These are phyloP conservation scores for Curvularia hawaiiensis DNA, from an alignment of 2,329 filamentous ascomycete genomes.

Conservation along the genomic window DNA sequence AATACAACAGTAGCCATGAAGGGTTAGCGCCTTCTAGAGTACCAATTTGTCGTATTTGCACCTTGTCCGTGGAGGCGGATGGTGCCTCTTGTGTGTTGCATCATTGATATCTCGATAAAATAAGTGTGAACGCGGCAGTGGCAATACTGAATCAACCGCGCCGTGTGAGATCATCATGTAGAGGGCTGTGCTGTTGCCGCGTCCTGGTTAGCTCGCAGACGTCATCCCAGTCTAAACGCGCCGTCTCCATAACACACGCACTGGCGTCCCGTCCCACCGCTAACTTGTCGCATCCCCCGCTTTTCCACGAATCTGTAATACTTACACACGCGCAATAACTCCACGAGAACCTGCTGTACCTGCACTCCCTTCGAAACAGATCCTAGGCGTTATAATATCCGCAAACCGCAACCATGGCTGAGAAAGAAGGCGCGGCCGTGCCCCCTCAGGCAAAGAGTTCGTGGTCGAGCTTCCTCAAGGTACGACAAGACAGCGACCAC, in stretches of 20 bases:
- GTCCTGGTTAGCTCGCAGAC: slow-evolving; percentile 25
- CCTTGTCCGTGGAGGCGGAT: neutral
- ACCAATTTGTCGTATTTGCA: neutral
- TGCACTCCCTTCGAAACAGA: neutral
- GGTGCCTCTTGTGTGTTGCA: neutral
- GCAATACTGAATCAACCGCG: neutral
- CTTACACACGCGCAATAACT: slow-evolving; percentile 3
- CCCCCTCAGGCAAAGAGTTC: slow-evolving; percentile 53
- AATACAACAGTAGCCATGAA: neutral
- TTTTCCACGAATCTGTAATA: slow-evolving; percentile 7
- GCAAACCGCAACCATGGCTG: slow-evolving; percentile 26
- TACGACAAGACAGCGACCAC: slow-evolving; percentile 22
- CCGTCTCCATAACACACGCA: slow-evolving; percentile 21
- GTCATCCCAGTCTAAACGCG: slow-evolving; percentile 24
- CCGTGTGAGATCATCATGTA: slow-evolving; percentile 12
- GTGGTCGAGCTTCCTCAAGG: slow-evolving; percentile 58
- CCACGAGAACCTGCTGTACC: neutral
- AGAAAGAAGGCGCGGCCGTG: slow-evolving; percentile 53
- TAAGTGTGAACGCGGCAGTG: neutral
- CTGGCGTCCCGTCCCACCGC: slow-evolving; percentile 5
- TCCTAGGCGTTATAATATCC: neutral
- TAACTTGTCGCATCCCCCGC: slow-evolving; percentile 7
- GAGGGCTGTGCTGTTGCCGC: slow-evolving; percentile 5
- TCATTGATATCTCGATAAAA: too few relatives aligned
- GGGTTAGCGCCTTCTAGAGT: neutral